Conservation (phyloP, 441 rosid genomes). For the Geranium incanum region DNA sequence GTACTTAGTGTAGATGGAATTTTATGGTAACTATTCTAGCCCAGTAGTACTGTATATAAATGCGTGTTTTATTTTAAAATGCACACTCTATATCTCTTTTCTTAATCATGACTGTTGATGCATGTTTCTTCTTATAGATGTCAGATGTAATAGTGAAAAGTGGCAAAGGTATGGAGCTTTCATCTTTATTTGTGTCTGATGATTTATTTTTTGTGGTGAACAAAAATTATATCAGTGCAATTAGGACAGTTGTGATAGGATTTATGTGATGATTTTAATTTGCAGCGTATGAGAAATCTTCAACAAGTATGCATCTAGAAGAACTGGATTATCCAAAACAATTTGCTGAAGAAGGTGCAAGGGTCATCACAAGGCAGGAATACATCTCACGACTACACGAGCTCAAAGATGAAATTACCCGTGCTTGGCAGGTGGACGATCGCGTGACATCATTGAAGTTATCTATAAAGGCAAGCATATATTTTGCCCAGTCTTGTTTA, state of each 20-base stretch:
- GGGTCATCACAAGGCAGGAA: slow-evolving; percentile 57
- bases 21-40: background rate
- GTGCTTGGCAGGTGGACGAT: slow-evolving; percentile 72
- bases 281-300: slow-evolving; percentile 42
- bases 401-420: slow-evolving; percentile 66
- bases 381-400: slow-evolving; percentile 62
- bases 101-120: slow-evolving; percentile 4
- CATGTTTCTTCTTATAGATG: slow-evolving; percentile 37
- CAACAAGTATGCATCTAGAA: slow-evolving; percentile 35
- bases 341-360: slow-evolving; percentile 41
- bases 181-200: slow-evolving; percentile 6
- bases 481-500: background rate
- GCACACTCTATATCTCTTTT: background rate
- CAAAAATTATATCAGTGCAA: background rate
- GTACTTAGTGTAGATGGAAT: background rate
- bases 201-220: background rate
- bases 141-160: slow-evolving; percentile 53
- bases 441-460: slow-evolving; percentile 71
- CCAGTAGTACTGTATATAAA: background rate
- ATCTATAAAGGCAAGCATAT: slow-evolving; percentile 54
- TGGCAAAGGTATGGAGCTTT: slow-evolving; percentile 43
- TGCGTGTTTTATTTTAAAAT: background rate
- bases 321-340: slow-evolving; percentile 49
- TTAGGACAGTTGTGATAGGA: slow-evolving; percentile 7
- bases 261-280: slow-evolving; percentile 17